Evolutionary conservation across 2,329 filamentous ascomycete species (phyloP).

Genomic region (Claviceps fusiformis): DNA sequence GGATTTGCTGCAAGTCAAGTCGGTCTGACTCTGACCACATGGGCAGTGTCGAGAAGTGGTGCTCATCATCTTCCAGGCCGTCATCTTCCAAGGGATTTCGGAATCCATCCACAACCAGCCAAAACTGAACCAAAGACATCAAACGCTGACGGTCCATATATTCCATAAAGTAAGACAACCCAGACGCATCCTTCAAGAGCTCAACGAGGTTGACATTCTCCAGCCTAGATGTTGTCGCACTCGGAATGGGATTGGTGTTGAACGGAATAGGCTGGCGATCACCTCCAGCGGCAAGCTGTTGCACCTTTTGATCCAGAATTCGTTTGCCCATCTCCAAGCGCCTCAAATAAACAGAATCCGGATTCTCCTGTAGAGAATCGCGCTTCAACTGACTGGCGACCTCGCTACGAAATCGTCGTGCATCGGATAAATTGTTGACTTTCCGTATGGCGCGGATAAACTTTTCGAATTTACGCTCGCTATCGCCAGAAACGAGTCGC

Average conservation of each 20-base stretch:
- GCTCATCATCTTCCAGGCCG: constrained; percentile 44
- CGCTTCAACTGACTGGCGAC: constrained; percentile 83
- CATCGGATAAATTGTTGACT: constrained; percentile 83
- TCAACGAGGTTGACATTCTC: constrained; percentile 69
- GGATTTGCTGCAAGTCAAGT: constrained; percentile 78
- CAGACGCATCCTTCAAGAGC: constrained; percentile 78
- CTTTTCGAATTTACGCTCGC: constrained; percentile 84
- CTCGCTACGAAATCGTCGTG: constrained; percentile 80
- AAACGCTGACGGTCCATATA: constrained; percentile 88
- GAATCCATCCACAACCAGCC: constrained; percentile 94
- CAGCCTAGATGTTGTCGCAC: constrained; percentile 41
- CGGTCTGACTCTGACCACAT: constrained; percentile 77
- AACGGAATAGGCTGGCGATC: constrained; percentile 25
- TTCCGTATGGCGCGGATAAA: constrained; percentile 84
- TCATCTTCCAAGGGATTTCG: constrained; percentile 83
- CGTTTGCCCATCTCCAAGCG: constrained; percentile 85
- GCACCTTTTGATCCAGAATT: constrained; percentile 78
- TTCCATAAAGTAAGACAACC: constrained; percentile 97
- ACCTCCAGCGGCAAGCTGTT: constrained; percentile 59
- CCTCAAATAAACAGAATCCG: constrained; percentile 76
- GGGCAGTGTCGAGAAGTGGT: constrained; percentile 44
- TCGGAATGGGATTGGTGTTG: constrained; percentile 12
- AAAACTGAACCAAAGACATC: constrained; percentile 90
- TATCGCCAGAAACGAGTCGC: constrained; percentile 66
- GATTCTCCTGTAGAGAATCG: constrained; percentile 62